A percentile compares a stretch with the other conserved stretches of the same genome.
Evolutionary conservation across 192 early-diverging fungal genomes (phyloP).

Genomic region (Linnemannia exigua): DNA sequence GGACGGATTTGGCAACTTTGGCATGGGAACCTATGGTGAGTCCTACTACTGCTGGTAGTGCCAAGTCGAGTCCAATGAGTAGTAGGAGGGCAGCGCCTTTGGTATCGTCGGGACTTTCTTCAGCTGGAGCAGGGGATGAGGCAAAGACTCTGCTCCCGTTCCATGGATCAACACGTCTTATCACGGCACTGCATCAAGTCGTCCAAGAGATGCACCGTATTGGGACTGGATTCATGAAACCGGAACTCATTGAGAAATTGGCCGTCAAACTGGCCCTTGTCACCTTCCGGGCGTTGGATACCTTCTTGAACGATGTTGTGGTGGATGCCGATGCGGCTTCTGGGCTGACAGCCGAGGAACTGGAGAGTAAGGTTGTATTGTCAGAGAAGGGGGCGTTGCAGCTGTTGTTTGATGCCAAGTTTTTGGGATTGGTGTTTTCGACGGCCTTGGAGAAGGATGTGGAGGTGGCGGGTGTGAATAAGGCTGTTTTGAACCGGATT

Average conservation of each 20-base stretch:
- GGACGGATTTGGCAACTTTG: conserved; percentile 58
- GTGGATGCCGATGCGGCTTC: neutral
- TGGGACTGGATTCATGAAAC: conserved; percentile 44
- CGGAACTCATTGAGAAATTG: conserved; percentile 32
- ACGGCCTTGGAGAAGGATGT: conserved; percentile 22
- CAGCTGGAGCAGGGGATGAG: conserved; percentile 11
- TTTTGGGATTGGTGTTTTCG: conserved; percentile 65
- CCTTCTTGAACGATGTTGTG: conserved; percentile 21
- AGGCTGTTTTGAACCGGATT: conserved; percentile 37
- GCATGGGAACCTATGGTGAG: conserved; percentile 65
- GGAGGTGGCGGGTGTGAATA: conserved; percentile 10
- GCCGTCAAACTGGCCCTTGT: conserved; percentile 5
- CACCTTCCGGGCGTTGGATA: conserved; percentile 13
- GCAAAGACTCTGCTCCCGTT: conserved; percentile 38
- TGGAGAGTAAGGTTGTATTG: conserved; percentile 3
- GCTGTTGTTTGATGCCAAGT: conserved; percentile 74
- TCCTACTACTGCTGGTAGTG: neutral
- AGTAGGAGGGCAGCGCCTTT: neutral
- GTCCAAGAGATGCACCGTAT: conserved; percentile 53
- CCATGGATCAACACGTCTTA: conserved; percentile 40
- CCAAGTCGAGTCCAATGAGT: neutral
- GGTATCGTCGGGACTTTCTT: neutral
- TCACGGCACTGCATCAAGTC: conserved; percentile 33
- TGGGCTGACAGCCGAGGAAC: neutral
- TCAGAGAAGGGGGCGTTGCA: conserved; percentile 73